Percentiles rank a stretch among this genome's conserved stretches.
These are phyloP conservation scores for Juncus inflexus DNA, from an alignment of 176 grass and related monocot genomes.

Conservation along the genomic window DNA sequence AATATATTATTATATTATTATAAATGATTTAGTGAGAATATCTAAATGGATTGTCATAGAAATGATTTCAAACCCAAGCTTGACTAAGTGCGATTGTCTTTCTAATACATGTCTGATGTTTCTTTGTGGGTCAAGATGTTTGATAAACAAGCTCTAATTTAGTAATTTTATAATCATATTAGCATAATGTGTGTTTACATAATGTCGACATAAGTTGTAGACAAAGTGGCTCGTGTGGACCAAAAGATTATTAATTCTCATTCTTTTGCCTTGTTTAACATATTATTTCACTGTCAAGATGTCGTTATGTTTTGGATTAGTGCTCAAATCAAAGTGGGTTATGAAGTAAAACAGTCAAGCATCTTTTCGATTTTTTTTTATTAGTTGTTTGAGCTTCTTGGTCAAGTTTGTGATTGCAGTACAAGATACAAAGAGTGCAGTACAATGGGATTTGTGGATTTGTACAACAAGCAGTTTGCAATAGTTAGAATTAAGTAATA, in stretches of 20 bases:
- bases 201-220: slow-evolving; percentile 24
- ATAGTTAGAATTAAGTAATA: no score
- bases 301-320: slow-evolving; percentile 3
- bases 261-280: not conserved
- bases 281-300: not conserved
- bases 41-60: no score
- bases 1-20: no score
- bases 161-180: slow-evolving; percentile 3
- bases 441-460: no score
- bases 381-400: no score
- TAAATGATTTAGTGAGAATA: no score
- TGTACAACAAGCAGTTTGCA: no score
- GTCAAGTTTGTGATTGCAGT: no score
- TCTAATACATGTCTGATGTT: not conserved
- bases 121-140: slow-evolving; percentile 9
- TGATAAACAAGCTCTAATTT: slow-evolving; percentile 13
- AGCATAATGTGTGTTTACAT: slow-evolving; percentile 2
- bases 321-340: not conserved
- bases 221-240: slow-evolving; percentile 1
- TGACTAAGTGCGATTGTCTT: no score
- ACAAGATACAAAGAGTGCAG: no score
- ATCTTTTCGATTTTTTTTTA: not conserved
- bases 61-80: no score
- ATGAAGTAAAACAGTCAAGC: not conserved
- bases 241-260: not conserved